Evolutionary conservation across 345 rosid species (phyloP).

Genomic region (Moricandia arvensis): DNA sequence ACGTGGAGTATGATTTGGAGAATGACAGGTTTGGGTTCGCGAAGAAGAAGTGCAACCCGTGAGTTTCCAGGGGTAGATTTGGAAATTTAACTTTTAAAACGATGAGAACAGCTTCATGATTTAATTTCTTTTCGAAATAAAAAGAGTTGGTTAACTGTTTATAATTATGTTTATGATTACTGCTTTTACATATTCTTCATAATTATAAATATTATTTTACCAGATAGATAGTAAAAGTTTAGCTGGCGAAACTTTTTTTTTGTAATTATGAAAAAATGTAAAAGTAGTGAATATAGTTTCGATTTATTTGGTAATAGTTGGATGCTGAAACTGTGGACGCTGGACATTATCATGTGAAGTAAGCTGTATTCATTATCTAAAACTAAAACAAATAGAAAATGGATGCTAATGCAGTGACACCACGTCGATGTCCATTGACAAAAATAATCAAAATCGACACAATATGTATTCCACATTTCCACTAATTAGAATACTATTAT

Average conservation of each 20-base stretch:
- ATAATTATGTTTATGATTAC: neutral
- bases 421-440: constrained; percentile 29
- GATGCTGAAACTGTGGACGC: neutral
- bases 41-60: constrained; percentile 46
- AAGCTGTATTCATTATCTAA: constrained; percentile 11
- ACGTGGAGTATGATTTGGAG: constrained; percentile 69
- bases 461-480: neutral
- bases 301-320: neutral
- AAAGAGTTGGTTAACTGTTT: constrained; percentile 16
- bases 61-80: constrained; percentile 25
- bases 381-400: neutral
- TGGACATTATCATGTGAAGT: neutral
- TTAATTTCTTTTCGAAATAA: constrained; percentile 21
- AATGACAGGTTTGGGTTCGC: constrained; percentile 73
- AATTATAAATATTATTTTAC: neutral
- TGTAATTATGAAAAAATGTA: neutral
- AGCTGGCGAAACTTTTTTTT: neutral
- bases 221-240: neutral
- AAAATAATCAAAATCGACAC: constrained; percentile 13
- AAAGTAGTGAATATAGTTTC: neutral
- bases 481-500: neutral
- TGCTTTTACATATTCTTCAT: neutral
- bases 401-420: constrained; percentile 4
- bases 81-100: neutral
- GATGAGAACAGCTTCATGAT: constrained; percentile 14